phyloP scores from a whole-genome alignment of 345 rosid genomes.

The Eucalyptus coolabah region DNA sequence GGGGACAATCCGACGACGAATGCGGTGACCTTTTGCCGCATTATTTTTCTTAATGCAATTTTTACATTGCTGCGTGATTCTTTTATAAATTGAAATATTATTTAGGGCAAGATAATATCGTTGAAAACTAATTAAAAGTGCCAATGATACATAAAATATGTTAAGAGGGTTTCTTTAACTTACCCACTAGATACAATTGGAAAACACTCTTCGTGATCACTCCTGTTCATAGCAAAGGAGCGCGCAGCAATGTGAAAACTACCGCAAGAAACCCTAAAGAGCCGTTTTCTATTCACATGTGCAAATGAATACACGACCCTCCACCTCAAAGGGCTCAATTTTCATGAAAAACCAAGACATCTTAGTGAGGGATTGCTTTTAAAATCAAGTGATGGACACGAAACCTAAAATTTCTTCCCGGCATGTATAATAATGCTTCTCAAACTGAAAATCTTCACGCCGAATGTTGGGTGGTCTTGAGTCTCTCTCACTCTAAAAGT shows the following conservation, averaged over 20 bases:
- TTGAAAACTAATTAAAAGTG: not conserved
- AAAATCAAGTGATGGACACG: not conserved
- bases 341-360: not conserved
- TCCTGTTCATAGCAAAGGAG: not conserved
- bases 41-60: not conserved
- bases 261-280: not conserved
- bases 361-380: not conserved
- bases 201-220: not conserved
- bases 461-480: no score
- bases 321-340: not conserved
- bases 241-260: not conserved
- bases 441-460: no score
- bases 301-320: not conserved
- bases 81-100: no score
- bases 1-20: not conserved
- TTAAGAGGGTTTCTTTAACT: no score
- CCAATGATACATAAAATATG: not conserved
- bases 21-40: not conserved
- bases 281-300: not conserved
- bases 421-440: no score
- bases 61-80: not conserved
- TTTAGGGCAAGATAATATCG: not conserved
- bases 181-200: not conserved
- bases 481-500: fast-evolving
- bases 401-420: no score